Base-by-base conservation (phyloP, 2,329 filamentous ascomycete genomes). In the Alternaria sp. region DNA sequence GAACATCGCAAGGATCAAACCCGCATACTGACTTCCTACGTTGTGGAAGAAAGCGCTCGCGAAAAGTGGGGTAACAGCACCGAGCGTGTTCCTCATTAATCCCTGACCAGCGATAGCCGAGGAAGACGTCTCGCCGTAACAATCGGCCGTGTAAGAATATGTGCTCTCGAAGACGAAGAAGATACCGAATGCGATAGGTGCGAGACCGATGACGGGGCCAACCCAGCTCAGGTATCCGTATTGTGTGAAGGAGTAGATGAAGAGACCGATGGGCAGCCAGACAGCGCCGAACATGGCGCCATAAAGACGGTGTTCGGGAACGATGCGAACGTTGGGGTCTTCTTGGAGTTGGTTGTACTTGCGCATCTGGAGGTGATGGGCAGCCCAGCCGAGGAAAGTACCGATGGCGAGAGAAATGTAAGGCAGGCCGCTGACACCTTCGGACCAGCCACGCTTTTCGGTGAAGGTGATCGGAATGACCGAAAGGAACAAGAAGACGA, bases 181-280 rank as follows among this genome's bases (percentile, higher is more conserved):
- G 72, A 87, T 86, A 6, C 85, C 85, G 59, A 86, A 81, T 4
- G 83, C 80, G 55, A 86, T 86, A 9, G 83, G 82, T 0, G 81
- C 84, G 3, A 87, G 80, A 14, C 82, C 83, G 54, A 86, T 82
- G 30, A 81, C 76, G 1, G 84, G 84, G 0, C 82, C 84, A 55
- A 85, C 82, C 85, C 85, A 87, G 55, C 71, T 76, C 2, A 86
- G 71, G 56, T 81, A 78, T 5, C 75, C 80, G 71, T 86, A 86
- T 70, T 86, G 84, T 1, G 84, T 86, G 78, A 86, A 86, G 43
- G 79, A 82, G 80, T 86, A 87, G 72, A 87, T 84, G 67, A 79
- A 78, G 8, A 79, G 65, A 6, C 73, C 75, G 8, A 79, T 49
- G 2, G 77, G 77, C 8, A 79, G 61, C 61, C 71, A 71, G 33